Evolutionary conservation across 306 rosid species (phyloP), one percentile per base, ranked within the genome.

Genomic region (Gastrolobium bilobum): DNA sequence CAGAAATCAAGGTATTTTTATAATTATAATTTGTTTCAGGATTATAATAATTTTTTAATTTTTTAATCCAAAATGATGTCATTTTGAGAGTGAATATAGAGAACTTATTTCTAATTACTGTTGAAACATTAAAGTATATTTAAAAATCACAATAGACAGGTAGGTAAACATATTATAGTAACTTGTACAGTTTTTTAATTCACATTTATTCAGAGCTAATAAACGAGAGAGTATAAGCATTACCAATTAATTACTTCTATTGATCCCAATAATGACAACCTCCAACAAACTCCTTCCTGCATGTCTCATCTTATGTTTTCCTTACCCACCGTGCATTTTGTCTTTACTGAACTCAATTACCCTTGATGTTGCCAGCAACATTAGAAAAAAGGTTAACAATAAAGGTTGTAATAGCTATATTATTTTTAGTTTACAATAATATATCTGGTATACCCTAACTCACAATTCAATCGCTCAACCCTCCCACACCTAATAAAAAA

Each of bases 371-470:
- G 38, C 3, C n/a, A 9, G 8, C 62, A 48, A 46, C 33, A 40
- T 39, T 15, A 30, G 4, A 29, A 39, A 33, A 8, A 46, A 0
- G 9, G 6, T 4, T 3, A 13, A 4, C 42, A 58, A 57, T 26
- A 52, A 77, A 64, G 20, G 7, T 52, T 11, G 72, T 38, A 50
- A 38, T 3, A 1, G 0, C 46, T 0, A 37, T 35, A 77, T 67
- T 54, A 54, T 78, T 78, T 37, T 15, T 26, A 64, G 80, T 63
- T 1, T 76, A 81, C 81, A 81, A 71, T 60, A 67, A 73, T 52
- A 70, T 29, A 56, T 62, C 9, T 47, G 34, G 77, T 75, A 64
- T 69, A 78, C 14, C 73, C 83, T 79, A 75, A 13, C 34, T 66
- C 69, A 62, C 63, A 79, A 68, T 40, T 15, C 38, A 81, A 65